A percentile compares a stretch with the other conserved stretches of the same genome.
Conservation (phyloP, 2,329 filamentous ascomycete species). For the Pseudonectria foliicola region DNA sequence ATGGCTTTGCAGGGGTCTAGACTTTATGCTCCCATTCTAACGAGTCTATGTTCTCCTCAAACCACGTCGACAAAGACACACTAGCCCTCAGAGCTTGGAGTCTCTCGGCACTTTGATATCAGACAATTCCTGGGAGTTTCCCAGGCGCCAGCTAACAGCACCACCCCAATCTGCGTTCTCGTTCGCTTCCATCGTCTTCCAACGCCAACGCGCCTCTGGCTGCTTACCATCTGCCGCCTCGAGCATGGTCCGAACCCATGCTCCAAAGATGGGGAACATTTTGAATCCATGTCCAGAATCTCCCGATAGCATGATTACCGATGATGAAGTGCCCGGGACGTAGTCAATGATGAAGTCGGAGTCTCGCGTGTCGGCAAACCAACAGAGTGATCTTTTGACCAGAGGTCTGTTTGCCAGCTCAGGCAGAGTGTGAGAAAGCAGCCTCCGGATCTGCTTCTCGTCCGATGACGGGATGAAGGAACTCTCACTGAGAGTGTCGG, state of each 20-base stretch:
- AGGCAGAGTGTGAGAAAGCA: constrained; percentile 46
- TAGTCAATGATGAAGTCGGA: constrained; percentile 55
- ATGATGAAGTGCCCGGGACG: constrained; percentile 40
- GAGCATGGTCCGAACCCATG: constrained; percentile 44
- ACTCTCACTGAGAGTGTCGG: constrained; percentile 21
- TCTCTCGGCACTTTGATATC: constrained; percentile 8
- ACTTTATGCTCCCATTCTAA: no score
- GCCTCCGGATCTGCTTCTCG: constrained; percentile 41
- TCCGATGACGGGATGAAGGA: constrained; percentile 47
- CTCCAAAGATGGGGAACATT: constrained; percentile 53
- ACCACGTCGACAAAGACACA: no score
- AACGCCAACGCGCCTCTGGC: constrained; percentile 40
- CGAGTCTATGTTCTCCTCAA: no score
- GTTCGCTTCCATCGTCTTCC: constrained; percentile 32
- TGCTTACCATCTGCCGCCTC: constrained; percentile 33
- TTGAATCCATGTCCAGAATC: constrained; percentile 59
- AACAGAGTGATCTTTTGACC: constrained; percentile 52
- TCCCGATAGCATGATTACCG: constrained; percentile 44
- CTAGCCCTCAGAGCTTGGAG: constrained; percentile 11
- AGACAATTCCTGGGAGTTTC: constrained; percentile 20
- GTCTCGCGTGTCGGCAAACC: constrained; percentile 55
- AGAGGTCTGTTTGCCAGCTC: constrained; percentile 46
- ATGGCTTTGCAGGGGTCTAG: no score
- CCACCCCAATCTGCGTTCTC: constrained; percentile 20
- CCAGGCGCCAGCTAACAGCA: constrained; percentile 33